phyloP scores from a whole-genome alignment of 140 eudicot genomes.

The Stevia rebaudiana region DNA sequence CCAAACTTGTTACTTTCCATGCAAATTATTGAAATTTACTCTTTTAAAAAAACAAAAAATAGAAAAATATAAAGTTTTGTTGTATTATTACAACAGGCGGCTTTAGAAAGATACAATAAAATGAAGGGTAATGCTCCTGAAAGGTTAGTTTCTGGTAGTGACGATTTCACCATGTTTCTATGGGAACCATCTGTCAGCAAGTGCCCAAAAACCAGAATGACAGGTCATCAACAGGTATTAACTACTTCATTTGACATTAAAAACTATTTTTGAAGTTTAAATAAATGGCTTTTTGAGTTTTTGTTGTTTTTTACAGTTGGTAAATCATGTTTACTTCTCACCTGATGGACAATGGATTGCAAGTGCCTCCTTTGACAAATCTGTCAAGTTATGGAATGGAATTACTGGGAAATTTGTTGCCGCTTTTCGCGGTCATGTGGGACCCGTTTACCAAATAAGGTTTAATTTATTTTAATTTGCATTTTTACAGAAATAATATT shows the following conservation, averaged over 20 bases:
- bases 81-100: conserved; percentile 54
- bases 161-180: conserved; percentile 95
- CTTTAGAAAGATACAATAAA: conserved; percentile 80
- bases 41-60: neutral
- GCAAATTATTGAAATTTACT: too few species aligned
- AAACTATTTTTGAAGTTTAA: neutral
- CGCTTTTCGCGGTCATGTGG: conserved; percentile 95
- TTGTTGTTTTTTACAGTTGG: conserved; percentile 47
- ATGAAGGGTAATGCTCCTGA: conserved; percentile 88
- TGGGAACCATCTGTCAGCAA: conserved; percentile 95
- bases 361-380: conserved; percentile 94
- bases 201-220: conserved; percentile 90
- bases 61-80: neutral
- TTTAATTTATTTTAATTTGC: conserved; percentile 7
- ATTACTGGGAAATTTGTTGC: conserved; percentile 82
- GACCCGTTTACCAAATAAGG: conserved; percentile 98
- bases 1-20: too few species aligned
- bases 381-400: conserved; percentile 95
- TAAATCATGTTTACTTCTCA: conserved; percentile 94
- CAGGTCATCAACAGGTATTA: conserved; percentile 98
- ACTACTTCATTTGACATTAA: neutral
- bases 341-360: conserved; percentile 98
- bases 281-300: neutral
- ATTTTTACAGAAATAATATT: neutral
- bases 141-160: conserved; percentile 92